Evolutionary conservation across 2,329 filamentous ascomycete genomes (phyloP), one percentile per base, ranked within the genome.

Genomic region (Colletotrichum sp.): DNA sequence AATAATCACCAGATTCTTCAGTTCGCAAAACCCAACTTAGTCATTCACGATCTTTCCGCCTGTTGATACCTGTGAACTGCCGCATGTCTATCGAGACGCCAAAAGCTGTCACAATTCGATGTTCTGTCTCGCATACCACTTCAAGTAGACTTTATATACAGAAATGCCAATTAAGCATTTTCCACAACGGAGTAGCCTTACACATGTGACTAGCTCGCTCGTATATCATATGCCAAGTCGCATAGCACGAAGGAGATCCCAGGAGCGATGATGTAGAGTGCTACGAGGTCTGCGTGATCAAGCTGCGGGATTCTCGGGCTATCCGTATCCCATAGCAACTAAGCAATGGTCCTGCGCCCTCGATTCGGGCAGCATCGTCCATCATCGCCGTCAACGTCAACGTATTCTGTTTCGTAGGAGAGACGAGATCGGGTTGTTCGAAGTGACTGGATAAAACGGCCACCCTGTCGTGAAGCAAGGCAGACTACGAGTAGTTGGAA

Each of bases 151-250:
- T 49, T 7, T n/a, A 4, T n/a, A n/a, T 49, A n/a, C 18, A 44
- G 9, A 44, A n/a, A 12, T 0, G 5, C 39, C 9, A 49, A 12
- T n/a, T 1, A 49, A 12, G 39, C 9, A 0, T 49, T 12, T 4
- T 0, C 1, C 39, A 49, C 2, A 49, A 7, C 9, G 9, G 0
- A n/a, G 18, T 12, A 49, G 9, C 9, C 18, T n/a, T 3, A n/a
- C 39, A n/a, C 3, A 12, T 49, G 39, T 49, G 5, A 49, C 39
- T 49, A 3, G 18, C 18, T 49, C 18, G 9, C 4, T 0, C 0
- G 39, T 12, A n/a, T 49, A 49, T 49, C 18, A 4, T n/a, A n/a
- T 1, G 0, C 18, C 3, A 49, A n/a, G 39, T 7, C 18, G 39
- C 6, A n/a, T 49, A 3, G 8, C 6, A 18, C 18, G 9, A n/a